phyloP scores from a whole-genome alignment of 129 eudicot genomes.

The Artemisia argyi region DNA sequence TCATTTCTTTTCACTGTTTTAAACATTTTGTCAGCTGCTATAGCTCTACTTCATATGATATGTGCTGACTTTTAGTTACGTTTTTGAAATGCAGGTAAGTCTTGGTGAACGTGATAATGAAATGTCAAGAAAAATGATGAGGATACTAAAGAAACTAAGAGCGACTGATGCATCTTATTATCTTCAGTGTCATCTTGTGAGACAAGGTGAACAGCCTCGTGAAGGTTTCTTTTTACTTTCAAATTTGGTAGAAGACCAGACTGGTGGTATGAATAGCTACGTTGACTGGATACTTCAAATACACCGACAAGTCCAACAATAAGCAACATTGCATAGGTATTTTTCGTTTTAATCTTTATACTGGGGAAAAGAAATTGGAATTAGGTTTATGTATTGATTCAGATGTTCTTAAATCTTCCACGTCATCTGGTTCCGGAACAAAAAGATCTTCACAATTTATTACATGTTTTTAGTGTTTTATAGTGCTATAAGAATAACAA shows the following conservation, averaged over 20 bases:
- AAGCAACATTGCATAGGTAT: conserved; percentile 51
- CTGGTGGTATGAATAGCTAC: conserved; percentile 68
- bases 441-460: too few species aligned
- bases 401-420: background rate
- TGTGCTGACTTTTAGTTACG: background rate
- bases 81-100: conserved; percentile 42
- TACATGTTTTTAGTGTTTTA: too few species aligned
- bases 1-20: background rate
- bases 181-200: conserved; percentile 77
- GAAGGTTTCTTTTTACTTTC: conserved; percentile 82
- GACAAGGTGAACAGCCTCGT: conserved; percentile 94
- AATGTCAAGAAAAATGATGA: conserved; percentile 70
- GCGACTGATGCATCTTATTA: conserved; percentile 62
- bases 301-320: conserved; percentile 72
- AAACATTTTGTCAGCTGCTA: background rate
- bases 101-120: conserved; percentile 60
- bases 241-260: conserved; percentile 70
- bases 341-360: background rate
- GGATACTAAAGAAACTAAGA: conserved; percentile 51
- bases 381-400: background rate
- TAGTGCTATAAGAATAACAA: too few species aligned
- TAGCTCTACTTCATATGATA: background rate
- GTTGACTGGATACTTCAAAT: conserved; percentile 77
- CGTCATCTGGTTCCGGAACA: background rate
- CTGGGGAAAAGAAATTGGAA: background rate